Conservation (phyloP, 2,329 filamentous ascomycete species). For the Penicillium nordicum region DNA sequence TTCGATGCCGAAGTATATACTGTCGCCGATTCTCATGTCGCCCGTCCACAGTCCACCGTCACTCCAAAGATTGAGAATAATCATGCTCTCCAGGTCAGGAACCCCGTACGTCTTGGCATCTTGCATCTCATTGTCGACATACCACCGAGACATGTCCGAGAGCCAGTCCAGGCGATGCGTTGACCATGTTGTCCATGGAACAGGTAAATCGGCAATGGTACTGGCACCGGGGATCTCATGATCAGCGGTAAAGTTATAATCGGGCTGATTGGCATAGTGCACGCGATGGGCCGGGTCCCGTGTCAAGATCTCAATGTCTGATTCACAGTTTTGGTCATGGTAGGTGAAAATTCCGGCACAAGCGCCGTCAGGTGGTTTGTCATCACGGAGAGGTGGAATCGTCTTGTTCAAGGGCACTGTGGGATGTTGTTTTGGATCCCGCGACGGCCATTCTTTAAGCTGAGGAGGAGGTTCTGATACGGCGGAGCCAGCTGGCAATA, state of each 20-base stretch:
- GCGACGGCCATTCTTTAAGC: not conserved
- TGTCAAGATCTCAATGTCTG: slow-evolving; percentile 54
- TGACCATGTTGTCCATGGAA: slow-evolving; percentile 41
- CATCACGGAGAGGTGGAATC: not conserved
- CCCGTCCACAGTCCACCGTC: slow-evolving; percentile 43
- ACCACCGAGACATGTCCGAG: slow-evolving; percentile 36
- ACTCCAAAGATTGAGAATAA: slow-evolving; percentile 45
- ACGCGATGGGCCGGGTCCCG: slow-evolving; percentile 44
- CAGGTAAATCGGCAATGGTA: slow-evolving; percentile 27
- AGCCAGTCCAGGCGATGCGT: slow-evolving; percentile 45
- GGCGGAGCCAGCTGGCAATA: slow-evolving; percentile 28
- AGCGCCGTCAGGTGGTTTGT: slow-evolving; percentile 43
- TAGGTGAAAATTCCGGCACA: slow-evolving; percentile 54
- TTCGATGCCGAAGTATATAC: slow-evolving; percentile 40
- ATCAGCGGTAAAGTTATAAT: slow-evolving; percentile 37
- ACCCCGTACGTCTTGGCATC: slow-evolving; percentile 36
- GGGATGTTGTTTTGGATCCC: slow-evolving; percentile 1
- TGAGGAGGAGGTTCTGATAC: slow-evolving; percentile 14
- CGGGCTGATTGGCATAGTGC: slow-evolving; percentile 44
- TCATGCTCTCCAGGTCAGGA: slow-evolving; percentile 35
- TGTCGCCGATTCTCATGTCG: slow-evolving; percentile 37
- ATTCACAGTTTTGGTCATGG: slow-evolving; percentile 46
- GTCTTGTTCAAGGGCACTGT: not conserved
- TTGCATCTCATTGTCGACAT: slow-evolving; percentile 31
- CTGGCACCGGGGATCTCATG: slow-evolving; percentile 34